Base-by-base conservation (phyloP, 352 stramenopile genomes). In the Phytophthora lateralis region DNA sequence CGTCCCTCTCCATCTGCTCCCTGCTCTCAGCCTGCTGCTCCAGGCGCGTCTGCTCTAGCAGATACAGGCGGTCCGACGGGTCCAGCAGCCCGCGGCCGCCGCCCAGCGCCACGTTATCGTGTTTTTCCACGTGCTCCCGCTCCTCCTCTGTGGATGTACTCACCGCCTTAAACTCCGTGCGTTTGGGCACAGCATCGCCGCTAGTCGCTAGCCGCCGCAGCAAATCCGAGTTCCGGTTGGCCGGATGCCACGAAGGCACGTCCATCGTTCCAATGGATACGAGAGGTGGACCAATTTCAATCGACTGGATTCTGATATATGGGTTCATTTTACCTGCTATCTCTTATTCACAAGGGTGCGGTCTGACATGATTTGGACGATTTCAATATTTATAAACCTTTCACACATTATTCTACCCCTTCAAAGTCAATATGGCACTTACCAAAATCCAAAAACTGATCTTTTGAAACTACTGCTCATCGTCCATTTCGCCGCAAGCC, bases 141-240 rank as follows among this genome's bases (percentile, higher is more conserved):
- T 85, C 85, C 8, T 71, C 82, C 37, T 92, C 79, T 34, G 82
- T 94, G 26, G 70, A 89, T 63, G 73, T 85, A 63, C 88, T 78
- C 69, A 94, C 89, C 14, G 83, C 64, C 50, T 82, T 88, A 65
- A 89, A 92, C 72, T 90, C 80, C 4, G 71, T 85, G 30, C 82
- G 80, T 49, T 76, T 60, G 15, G 63, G 49, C 27, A 67, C 14
- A 21, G 63, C 38, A 1, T 46, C 58, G 24, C 57, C 55, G 46
- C 55, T 64, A 41, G 63, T 52, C 43, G 69, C 54, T 47, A 66
- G 60, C 34, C 67, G 63, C 55, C 75, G 71, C 41, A 65, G 30
- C 38, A 66, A 65, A 60, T 79, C 60, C 15, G 75, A 42, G 55
- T 89, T 78, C 53, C 80, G 66, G 60, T 91, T 93, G 11, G 83